Percentiles rank a stretch among this genome's conserved stretches.
phyloP scores from a whole-genome alignment of 2,329 filamentous ascomycete species.

The Colletotrichum cuscutae region DNA sequence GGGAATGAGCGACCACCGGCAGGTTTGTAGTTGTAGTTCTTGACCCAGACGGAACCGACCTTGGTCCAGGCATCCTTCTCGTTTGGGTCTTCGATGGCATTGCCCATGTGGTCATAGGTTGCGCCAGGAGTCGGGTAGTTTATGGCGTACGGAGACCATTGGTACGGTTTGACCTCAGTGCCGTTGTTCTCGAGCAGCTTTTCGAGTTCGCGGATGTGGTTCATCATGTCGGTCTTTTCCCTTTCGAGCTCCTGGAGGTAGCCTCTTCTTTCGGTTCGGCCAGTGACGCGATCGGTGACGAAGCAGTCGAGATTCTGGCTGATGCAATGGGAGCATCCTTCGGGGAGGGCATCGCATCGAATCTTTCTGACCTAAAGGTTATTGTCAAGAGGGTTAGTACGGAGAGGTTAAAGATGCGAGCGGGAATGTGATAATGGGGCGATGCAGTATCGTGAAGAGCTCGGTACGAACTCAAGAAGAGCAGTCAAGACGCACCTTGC shows the following conservation, averaged over 20 bases:
- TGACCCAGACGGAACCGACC: slow-evolving; percentile 48
- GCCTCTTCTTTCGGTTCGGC: slow-evolving; percentile 80
- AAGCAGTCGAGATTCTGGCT: slow-evolving; percentile 82
- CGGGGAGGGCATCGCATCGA: slow-evolving; percentile 82
- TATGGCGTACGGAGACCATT: slow-evolving; percentile 29
- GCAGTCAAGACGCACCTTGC: slow-evolving; percentile 71
- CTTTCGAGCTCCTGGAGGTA: slow-evolving; percentile 82
- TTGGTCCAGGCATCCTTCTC: slow-evolving; percentile 45
- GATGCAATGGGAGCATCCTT: slow-evolving; percentile 84
- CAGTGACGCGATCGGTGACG: slow-evolving; percentile 88
- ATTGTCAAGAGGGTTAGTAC: neutral
- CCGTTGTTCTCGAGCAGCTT: slow-evolving; percentile 70
- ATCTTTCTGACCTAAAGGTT: slow-evolving; percentile 79
- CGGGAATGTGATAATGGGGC: neutral
- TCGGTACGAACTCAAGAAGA: neutral
- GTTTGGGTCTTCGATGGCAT: slow-evolving; percentile 37
- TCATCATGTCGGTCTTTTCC: slow-evolving; percentile 74
- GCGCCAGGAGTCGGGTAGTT: slow-evolving; percentile 38
- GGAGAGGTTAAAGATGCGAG: neutral
- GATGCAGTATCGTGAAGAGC: too few relatives aligned
- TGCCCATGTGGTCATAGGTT: slow-evolving; percentile 41
- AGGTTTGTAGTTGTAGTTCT: slow-evolving; percentile 40
- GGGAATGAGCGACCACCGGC: slow-evolving; percentile 42
- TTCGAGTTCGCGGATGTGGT: slow-evolving; percentile 75
- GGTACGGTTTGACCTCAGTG: slow-evolving; percentile 67